phyloP scores from a whole-genome alignment of 2,329 filamentous ascomycete species.

The Ilyonectria destructans region DNA sequence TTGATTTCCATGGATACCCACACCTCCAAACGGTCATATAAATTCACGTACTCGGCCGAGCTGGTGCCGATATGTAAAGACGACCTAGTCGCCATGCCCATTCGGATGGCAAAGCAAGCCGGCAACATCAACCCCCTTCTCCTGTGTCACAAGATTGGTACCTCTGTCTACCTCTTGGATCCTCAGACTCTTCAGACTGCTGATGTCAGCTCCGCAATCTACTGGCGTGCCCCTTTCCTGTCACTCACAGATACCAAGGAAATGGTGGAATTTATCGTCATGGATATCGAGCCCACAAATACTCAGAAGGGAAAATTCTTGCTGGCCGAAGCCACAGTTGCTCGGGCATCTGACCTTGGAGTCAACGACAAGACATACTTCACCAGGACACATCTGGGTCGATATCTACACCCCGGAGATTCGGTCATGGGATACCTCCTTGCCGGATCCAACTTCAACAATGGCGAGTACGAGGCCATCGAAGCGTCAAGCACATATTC shows the following conservation, averaged over 20 bases:
- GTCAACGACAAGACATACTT: slow-evolving; percentile 91
- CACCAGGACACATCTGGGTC: slow-evolving; percentile 90
- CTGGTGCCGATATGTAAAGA: slow-evolving; percentile 97
- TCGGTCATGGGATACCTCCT: slow-evolving; percentile 96
- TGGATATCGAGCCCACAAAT: slow-evolving; percentile 91
- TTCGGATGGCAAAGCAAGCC: slow-evolving; percentile 87
- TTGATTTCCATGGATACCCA: slow-evolving; percentile 95
- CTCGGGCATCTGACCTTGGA: slow-evolving; percentile 88
- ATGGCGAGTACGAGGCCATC: slow-evolving; percentile 85
- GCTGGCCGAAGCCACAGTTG: slow-evolving; percentile 90
- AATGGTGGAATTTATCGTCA: slow-evolving; percentile 92
- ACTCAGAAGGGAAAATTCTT: slow-evolving; percentile 85
- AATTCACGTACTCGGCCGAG: slow-evolving; percentile 92
- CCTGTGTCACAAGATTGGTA: slow-evolving; percentile 91
- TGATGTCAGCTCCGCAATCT: slow-evolving; percentile 86
- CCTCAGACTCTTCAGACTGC: slow-evolving; percentile 92
- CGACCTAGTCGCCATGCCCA: slow-evolving; percentile 92
- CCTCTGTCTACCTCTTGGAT: slow-evolving; percentile 90
- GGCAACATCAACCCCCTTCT: slow-evolving; percentile 92
- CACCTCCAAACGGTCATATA: slow-evolving; percentile 92
- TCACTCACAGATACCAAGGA: slow-evolving; percentile 88
- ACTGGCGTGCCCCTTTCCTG: slow-evolving; percentile 92
- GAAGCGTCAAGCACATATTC: slow-evolving; percentile 84
- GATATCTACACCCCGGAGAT: slow-evolving; percentile 89
- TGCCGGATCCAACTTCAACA: slow-evolving; percentile 93